Percentiles rank a stretch among this genome's conserved stretches.
Evolutionary conservation across 768 basidiomycete species (phyloP).

Genomic region (Leccinellum luteum): DNA sequence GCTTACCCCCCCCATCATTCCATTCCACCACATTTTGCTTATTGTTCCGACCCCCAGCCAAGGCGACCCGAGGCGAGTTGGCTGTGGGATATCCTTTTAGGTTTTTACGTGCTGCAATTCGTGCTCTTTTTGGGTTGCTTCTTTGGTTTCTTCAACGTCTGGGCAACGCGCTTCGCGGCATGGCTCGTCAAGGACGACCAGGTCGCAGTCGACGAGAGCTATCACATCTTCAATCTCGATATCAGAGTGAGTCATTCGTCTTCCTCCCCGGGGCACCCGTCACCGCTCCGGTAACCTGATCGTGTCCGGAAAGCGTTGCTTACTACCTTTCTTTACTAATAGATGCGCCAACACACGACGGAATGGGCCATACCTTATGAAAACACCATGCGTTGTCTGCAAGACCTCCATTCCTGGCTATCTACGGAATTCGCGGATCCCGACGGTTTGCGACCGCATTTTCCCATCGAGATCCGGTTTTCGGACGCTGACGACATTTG

Average conservation of each 20-base stretch:
- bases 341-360: conserved; percentile 89
- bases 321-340: background rate
- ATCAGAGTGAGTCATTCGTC: conserved; percentile 67
- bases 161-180: conserved; percentile 59
- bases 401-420: conserved; percentile 71
- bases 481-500: conserved; percentile 88
- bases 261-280: background rate
- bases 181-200: conserved; percentile 62
- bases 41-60: conserved; percentile 38
- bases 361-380: conserved; percentile 91
- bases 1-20: conserved; percentile 6
- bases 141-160: conserved; percentile 58
- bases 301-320: background rate
- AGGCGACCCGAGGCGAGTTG: conserved; percentile 52
- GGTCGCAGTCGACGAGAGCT: conserved; percentile 71
- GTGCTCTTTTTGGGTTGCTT: conserved; percentile 76
- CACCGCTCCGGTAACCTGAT: conserved; percentile 9
- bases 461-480: conserved; percentile 90
- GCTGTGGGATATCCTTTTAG: conserved; percentile 71
- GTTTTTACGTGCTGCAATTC: conserved; percentile 79
- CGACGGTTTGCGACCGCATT: conserved; percentile 81
- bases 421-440: conserved; percentile 62
- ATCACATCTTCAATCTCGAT: conserved; percentile 89
- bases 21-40: background rate
- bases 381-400: conserved; percentile 62